Evolutionary conservation across 1,139 yeast genomes (phyloP), one percentile per base, ranked within the genome.

Genomic region (Pichia sp.): DNA sequence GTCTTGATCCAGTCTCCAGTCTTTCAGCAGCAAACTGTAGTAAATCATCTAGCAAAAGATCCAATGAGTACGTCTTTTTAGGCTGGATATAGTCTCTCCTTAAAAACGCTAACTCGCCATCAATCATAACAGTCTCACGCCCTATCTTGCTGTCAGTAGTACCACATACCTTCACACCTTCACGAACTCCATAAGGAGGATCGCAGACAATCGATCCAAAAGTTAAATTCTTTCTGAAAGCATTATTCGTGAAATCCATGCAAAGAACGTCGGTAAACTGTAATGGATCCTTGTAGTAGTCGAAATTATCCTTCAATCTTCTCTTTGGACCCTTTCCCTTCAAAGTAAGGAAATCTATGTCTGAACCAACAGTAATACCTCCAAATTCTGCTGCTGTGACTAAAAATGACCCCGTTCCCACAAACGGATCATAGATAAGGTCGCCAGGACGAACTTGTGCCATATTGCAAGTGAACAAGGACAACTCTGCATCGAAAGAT

Each of bases 181-280:
- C 99, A 64, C 99, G 78, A 1, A 93, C 95, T 2, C 99, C 99
- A 68, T 93, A 93, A 0, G 99, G 99, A 1, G 99, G 99, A 70
- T 93, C 99, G 67, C 97, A 90, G 1, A 93, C 81, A 13, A 93
- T 90, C 1, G 90, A 79, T 64, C 93, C 97, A 19, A 95, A 78
- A 43, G 66, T 70, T 46, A 93, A 72, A 62, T 79, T 76, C 1
- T 70, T 58, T 59, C 97, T 77, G 54, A 95, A 74, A 3, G 97
- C 86, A 68, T 87, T 87, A 67, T 93, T 92, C 4, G 98, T 93
- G 69, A 93, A 93, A 70, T 93, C 99, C 95, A 93, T 89, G 10
- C 95, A 85, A 64, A 90, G 65, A 0, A 87, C 85, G 68, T 92
- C 99, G 51, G 90, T 69, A 63, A 84, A 85, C 52, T 78, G 75